Evolutionary conservation across 2,329 filamentous ascomycete species (phyloP), one percentile per base, ranked within the genome.

Genomic region (Macroventuria anomochaeta): DNA sequence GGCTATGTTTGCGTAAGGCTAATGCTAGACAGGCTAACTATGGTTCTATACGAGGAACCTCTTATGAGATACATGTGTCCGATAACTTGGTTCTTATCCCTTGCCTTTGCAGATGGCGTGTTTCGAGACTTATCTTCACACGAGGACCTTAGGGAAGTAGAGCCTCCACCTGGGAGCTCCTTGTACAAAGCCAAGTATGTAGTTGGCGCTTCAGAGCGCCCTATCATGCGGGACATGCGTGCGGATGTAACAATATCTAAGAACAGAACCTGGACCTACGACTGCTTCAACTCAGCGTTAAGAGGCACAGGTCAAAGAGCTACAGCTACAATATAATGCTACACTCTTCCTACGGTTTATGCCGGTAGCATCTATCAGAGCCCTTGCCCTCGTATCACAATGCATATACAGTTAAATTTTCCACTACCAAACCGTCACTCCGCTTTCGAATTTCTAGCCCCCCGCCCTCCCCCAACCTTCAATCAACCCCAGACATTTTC

Each of bases 51-150:
- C 18, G n/a, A 40, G 10, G 38, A 34, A 12, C 38, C 23, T 13
- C 38, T 28, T 11, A 40, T 40, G n/a, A 28, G 38, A 18, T 40
- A 40, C n/a, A 40, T 40, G 23, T 40, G 38, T 29, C 38, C 23
- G 3, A 15, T 40, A 3, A 29, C 38, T 7, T 40, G n/a, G 25
- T 40, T 40, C 25, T 18, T 40, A 17, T 28, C 38, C 11, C 38
- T 40, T 18, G 38, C 25, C 23, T 29, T 40, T 29, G 23, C n/a
- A 28, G 38, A 29, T 18, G 10, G 25, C 12, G 25, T 40, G 3
- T 40, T 29, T 15, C 7, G 20, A 15, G 6, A 40, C 13, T 10
- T 40, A 12, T 28, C 23, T 29, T 28, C 37, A 3, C 11, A 17
- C 23, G 18, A 28, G 10, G 23, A 40, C 11, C 38, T 40, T 12